phyloP scores from a whole-genome alignment of 2,329 filamentous ascomycete species.

The Colletotrichum sp. region DNA sequence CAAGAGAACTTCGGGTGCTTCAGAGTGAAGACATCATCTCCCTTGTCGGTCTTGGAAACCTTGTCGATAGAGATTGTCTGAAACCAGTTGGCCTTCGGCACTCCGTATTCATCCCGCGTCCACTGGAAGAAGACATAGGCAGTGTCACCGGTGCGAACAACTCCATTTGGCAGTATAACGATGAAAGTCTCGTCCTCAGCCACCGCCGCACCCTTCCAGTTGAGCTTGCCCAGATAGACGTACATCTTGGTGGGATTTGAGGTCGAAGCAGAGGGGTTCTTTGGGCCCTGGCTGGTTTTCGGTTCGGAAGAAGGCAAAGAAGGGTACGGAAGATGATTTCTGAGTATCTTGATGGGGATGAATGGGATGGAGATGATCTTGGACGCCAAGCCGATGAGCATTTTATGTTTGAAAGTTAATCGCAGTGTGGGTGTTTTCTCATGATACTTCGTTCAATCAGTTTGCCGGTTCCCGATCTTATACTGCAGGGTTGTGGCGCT shows the following conservation, averaged over 20 bases:
- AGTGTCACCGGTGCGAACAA: neutral
- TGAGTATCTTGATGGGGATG: neutral
- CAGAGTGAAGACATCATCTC: neutral
- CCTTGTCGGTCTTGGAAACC: neutral
- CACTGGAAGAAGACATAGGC: neutral
- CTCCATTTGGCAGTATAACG: neutral
- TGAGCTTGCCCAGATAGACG: neutral
- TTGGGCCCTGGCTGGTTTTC: neutral
- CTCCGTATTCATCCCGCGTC: neutral
- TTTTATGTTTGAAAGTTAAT: neutral
- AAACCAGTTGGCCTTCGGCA: neutral
- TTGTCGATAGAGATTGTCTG: neutral
- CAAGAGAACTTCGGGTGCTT: neutral
- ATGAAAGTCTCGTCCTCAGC: neutral
- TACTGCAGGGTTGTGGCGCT: neutral
- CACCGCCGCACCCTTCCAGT: neutral
- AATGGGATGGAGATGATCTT: neutral
- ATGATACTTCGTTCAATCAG: neutral
- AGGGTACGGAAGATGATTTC: neutral
- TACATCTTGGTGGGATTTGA: neutral
- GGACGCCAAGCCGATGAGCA: neutral
- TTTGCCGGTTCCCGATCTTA: neutral
- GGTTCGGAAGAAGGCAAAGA: neutral
- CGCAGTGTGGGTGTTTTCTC: neutral
- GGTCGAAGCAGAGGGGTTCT: neutral